Evolutionary conservation across 139 green algal species (phyloP).

Genomic region (Mesostigma viride): DNA sequence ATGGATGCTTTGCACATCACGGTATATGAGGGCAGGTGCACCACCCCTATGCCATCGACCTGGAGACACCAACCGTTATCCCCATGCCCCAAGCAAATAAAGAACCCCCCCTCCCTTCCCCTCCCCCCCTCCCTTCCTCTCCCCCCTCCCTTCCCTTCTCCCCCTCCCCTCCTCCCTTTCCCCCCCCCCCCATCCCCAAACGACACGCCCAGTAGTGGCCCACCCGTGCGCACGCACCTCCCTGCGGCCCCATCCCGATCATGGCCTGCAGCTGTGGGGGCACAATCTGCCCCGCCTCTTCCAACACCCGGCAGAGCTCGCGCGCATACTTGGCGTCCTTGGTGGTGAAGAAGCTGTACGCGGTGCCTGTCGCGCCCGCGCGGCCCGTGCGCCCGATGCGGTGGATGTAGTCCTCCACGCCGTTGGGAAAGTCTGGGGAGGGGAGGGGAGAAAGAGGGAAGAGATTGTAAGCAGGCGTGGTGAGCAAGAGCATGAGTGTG

Average conservation of each 20-base stretch:
- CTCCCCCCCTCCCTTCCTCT: too few species aligned
- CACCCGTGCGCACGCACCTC: too few species aligned
- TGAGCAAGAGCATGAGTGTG: background rate
- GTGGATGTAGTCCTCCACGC: conserved; percentile 85
- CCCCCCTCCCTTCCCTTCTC: too few species aligned
- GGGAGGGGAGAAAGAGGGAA: background rate
- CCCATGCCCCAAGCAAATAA: too few species aligned
- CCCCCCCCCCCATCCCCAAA: too few species aligned
- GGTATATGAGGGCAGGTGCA: too few species aligned
- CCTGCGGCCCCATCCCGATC: background rate
- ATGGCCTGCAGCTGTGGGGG: conserved; percentile 19
- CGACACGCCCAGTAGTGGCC: too few species aligned
- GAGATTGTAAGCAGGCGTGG: background rate
- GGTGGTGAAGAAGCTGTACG: conserved; percentile 77
- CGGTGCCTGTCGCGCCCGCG: conserved; percentile 49
- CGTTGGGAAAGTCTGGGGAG: conserved; percentile 26
- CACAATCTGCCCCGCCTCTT: conserved; percentile 25
- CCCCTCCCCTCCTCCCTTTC: too few species aligned
- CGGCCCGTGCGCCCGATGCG: conserved; percentile 66
- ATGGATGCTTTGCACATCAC: too few species aligned
- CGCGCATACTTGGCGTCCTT: conserved; percentile 29
- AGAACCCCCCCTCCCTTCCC: too few species aligned
- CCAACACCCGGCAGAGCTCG: conserved; percentile 31
- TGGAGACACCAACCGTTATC: too few species aligned
- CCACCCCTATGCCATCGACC: too few species aligned